Percentiles rank a stretch among this genome's conserved stretches.
Evolutionary conservation across 805 yeast species (phyloP).

Genomic region (Pichia deserticola): DNA sequence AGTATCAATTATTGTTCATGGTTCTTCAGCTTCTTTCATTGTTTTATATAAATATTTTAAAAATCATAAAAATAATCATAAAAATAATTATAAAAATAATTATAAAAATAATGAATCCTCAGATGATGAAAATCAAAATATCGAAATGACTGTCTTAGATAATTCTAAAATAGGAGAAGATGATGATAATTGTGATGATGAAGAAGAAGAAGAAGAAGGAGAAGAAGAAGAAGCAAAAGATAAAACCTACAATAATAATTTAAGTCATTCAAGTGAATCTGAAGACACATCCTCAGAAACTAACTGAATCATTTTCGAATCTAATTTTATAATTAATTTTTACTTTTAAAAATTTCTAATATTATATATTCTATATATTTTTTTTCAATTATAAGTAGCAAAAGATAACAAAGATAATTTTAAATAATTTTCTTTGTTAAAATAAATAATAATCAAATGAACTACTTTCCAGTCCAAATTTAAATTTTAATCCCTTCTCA

Average conservation of each 20-base stretch:
- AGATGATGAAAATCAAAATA: not conserved
- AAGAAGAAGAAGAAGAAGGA: not conserved
- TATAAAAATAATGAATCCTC: not conserved
- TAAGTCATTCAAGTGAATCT: no score
- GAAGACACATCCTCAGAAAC: no score
- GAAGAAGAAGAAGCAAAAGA: not conserved
- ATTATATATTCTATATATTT: no score
- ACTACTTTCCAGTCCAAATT: not conserved
- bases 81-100: not conserved
- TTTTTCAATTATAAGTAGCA: no score
- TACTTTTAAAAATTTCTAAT: no score
- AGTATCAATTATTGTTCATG: conserved; percentile 47
- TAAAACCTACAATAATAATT: not conserved
- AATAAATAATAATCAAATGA: not conserved
- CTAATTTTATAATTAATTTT: no score
- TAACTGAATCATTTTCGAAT: no score
- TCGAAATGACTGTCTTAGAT: no score
- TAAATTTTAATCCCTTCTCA: conserved; percentile 16
- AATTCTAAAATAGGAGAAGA: not conserved
- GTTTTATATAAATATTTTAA: conserved; percentile 45
- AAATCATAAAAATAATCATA: not conserved
- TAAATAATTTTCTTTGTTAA: not conserved
- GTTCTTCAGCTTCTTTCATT: conserved; percentile 47
- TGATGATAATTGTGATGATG: not conserved
- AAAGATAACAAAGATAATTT: not conserved